These are phyloP conservation scores for Blakeslea trispora DNA, from an alignment of 371 early-diverging fungal genomes.

Conservation along the genomic window DNA sequence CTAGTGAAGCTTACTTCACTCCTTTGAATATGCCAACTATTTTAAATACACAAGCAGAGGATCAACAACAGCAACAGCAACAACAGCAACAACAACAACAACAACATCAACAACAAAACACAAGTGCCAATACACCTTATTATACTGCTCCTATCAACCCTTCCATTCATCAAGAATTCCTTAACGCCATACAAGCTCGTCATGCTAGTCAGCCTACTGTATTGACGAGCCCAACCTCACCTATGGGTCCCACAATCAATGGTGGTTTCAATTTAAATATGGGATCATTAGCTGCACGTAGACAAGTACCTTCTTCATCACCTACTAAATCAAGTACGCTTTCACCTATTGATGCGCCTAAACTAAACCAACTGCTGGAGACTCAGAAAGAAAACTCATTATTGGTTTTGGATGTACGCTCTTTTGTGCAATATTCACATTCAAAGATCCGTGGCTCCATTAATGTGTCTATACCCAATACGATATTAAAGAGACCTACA, in stretches of 20 bases:
- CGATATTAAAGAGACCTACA: constrained; percentile 59
- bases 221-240: constrained; percentile 15
- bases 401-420: constrained; percentile 58
- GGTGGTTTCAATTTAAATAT: constrained; percentile 16
- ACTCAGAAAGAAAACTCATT: constrained; percentile 9
- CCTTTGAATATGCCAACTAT: constrained; percentile 37
- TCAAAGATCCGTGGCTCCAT: constrained; percentile 50
- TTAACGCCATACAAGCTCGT: constrained; percentile 51
- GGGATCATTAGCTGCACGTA: constrained; percentile 24
- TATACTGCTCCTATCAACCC: constrained; percentile 53
- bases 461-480: constrained; percentile 60
- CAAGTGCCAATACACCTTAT: constrained; percentile 38
- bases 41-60: constrained; percentile 5
- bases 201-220: constrained; percentile 44
- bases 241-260: not conserved
- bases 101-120: constrained; percentile 1
- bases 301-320: constrained; percentile 13
- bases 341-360: constrained; percentile 10
- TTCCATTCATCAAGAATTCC: constrained; percentile 47
- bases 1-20: constrained; percentile 47
- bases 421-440: constrained; percentile 51
- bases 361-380: constrained; percentile 9
- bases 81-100: constrained; percentile 8
- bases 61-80: constrained; percentile 13
- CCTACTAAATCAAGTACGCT: constrained; percentile 1